A percentile compares a stretch with the other conserved stretches of the same genome.
phyloP scores from a whole-genome alignment of 2,329 filamentous ascomycete genomes.

The Drechslerella dactyloides region DNA sequence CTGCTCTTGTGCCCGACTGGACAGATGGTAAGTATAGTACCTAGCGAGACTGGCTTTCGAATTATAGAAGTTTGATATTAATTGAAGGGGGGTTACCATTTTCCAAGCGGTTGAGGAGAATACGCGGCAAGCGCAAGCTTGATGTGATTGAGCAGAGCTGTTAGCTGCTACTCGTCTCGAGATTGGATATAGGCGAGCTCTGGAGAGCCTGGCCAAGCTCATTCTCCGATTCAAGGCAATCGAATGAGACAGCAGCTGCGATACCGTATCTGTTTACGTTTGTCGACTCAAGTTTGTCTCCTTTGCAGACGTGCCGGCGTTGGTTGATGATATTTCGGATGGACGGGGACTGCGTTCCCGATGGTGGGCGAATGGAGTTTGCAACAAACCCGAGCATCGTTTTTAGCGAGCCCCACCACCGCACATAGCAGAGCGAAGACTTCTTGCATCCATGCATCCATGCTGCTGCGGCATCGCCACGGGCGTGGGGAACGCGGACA shows the following conservation, averaged over 20 bases:
- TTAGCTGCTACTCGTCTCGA: conserved; percentile 8
- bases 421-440: too few relatives aligned
- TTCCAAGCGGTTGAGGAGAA: conserved; percentile 13
- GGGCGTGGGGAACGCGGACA: too few relatives aligned
- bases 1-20: conserved; percentile 70
- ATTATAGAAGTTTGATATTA: not conserved
- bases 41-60: not conserved
- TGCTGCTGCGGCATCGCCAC: too few relatives aligned
- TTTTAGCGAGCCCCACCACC: conserved; percentile 22
- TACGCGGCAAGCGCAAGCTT: conserved; percentile 7
- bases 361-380: too few relatives aligned
- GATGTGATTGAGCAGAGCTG: not conserved
- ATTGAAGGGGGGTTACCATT: conserved; percentile 19
- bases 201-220: conserved; percentile 26
- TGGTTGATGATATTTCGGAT: not conserved
- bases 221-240: conserved; percentile 12
- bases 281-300: too few relatives aligned
- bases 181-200: conserved; percentile 6
- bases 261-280: not conserved
- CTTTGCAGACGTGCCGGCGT: too few relatives aligned
- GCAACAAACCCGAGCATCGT: too few relatives aligned
- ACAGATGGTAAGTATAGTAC: not conserved
- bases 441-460: too few relatives aligned
- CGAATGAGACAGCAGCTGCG: not conserved
- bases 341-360: not conserved